These are phyloP conservation scores for Lobosporangium transversale DNA, from an alignment of 192 early-diverging fungal species.

Conservation along the genomic window DNA sequence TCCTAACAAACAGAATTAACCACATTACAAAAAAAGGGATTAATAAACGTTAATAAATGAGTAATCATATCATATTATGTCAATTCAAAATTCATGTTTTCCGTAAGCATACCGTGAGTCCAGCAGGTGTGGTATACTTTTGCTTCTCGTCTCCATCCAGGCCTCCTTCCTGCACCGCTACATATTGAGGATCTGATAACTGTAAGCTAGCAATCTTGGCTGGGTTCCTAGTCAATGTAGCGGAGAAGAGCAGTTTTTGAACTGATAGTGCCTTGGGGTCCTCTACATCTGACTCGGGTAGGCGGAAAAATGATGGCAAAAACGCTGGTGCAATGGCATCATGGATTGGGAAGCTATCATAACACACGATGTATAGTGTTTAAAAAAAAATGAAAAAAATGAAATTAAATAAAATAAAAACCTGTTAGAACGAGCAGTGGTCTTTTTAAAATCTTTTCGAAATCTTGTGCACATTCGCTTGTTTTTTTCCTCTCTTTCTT, in stretches of 20 bases:
- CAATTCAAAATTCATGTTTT: not conserved
- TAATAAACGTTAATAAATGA: not conserved
- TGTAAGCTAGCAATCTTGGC: conserved; percentile 89
- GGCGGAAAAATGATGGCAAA: conserved; percentile 51
- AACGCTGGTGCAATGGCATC: conserved; percentile 63
- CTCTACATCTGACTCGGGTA: conserved; percentile 61
- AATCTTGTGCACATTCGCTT: not conserved
- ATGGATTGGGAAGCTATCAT: conserved; percentile 52
- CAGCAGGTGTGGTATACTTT: conserved; percentile 65
- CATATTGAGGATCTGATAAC: conserved; percentile 84
- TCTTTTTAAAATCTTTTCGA: not conserved
- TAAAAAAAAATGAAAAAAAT: conserved; percentile 1
- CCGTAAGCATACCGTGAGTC: conserved; percentile 54
- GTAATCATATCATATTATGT: not conserved
- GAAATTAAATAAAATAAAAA: not conserved
- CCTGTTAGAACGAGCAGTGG: not conserved
- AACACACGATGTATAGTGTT: no score
- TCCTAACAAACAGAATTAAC: no score
- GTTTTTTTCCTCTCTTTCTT: not conserved
- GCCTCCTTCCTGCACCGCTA: conserved; percentile 71
- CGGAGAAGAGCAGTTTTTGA: conserved; percentile 96
- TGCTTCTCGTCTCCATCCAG: conserved; percentile 53
- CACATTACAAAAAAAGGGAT: no score
- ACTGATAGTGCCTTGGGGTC: conserved; percentile 62
- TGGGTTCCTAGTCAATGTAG: conserved; percentile 93